Conservation (phyloP, 2,329 filamentous ascomycete genomes). For the Gnomoniopsis sp. region DNA sequence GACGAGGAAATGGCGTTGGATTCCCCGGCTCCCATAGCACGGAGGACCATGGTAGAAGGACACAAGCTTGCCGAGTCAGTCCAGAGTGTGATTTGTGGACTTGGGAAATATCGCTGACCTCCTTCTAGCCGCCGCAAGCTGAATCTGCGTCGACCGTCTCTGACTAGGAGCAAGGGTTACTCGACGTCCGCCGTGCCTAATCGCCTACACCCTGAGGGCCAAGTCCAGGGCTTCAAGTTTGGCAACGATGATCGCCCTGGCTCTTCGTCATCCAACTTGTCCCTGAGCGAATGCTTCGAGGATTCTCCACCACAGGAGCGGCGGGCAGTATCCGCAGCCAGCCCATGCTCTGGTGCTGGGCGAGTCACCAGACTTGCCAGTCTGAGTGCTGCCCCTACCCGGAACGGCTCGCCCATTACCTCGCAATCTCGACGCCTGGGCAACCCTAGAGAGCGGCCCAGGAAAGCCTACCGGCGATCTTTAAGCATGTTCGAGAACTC, state of each 20-base stretch:
- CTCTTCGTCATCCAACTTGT: slow-evolving; percentile 58
- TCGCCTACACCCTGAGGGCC: slow-evolving; percentile 59
- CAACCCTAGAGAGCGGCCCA: slow-evolving; percentile 69
- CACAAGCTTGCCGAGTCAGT: slow-evolving; percentile 54
- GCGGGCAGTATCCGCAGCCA: slow-evolving; percentile 58
- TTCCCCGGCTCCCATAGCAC: slow-evolving; percentile 49
- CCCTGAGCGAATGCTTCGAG: slow-evolving; percentile 76
- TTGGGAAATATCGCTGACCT: slow-evolving; percentile 22
- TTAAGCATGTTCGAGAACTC: slow-evolving; percentile 98
- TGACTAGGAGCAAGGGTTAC: slow-evolving; percentile 71
- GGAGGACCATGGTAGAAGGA: slow-evolving; percentile 45
- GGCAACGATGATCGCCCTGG: slow-evolving; percentile 42
- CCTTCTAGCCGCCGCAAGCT: slow-evolving; percentile 60
- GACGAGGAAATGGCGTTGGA: slow-evolving; percentile 51
- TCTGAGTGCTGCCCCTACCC: slow-evolving; percentile 50
- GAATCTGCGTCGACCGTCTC: slow-evolving; percentile 67
- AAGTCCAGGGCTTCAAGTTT: slow-evolving; percentile 74
- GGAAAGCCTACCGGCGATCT: slow-evolving; percentile 87
- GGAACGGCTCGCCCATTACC: slow-evolving; percentile 72
- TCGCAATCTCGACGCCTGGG: slow-evolving; percentile 69
- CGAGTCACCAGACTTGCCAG: slow-evolving; percentile 61
- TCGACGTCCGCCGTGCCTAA: slow-evolving; percentile 64
- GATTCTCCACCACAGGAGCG: slow-evolving; percentile 74
- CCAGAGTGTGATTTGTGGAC: slow-evolving; percentile 17
- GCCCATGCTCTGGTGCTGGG: slow-evolving; percentile 56